Conservation (phyloP, 768 basidiomycete species). For the Pleurotus pulmonarius region DNA sequence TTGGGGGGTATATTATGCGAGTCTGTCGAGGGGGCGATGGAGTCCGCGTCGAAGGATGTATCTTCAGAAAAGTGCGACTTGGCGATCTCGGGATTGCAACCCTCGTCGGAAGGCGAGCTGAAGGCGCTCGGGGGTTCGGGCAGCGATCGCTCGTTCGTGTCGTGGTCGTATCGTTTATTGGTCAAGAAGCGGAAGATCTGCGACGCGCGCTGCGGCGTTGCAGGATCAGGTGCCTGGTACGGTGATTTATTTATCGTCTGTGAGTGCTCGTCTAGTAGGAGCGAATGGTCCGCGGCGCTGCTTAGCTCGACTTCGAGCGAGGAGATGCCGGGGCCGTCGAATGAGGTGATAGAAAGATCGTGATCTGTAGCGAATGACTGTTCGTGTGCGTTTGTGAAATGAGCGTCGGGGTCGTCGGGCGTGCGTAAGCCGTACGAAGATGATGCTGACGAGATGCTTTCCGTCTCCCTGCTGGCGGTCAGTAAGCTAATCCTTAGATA, state of each 20-base stretch:
- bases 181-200: constrained; percentile 74
- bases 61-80: constrained; percentile 14
- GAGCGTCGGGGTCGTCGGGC: constrained; percentile 41
- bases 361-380: constrained; percentile 41
- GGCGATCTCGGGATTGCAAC: constrained; percentile 12
- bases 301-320: constrained; percentile 78
- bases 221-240: constrained; percentile 32
- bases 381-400: constrained; percentile 33
- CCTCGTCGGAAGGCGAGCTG: constrained; percentile 35
- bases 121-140: constrained; percentile 36
- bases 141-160: constrained; percentile 31
- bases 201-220: constrained; percentile 65
- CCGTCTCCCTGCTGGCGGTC: constrained; percentile 37
- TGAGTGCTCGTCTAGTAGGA: constrained; percentile 8
- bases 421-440: constrained; percentile 44
- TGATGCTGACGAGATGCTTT: constrained; percentile 40
- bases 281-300: constrained; percentile 33
- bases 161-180: constrained; percentile 35
- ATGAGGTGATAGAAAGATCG: constrained; percentile 36
- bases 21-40: constrained; percentile 4
- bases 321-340: constrained; percentile 49
- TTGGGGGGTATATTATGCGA: constrained; percentile 5
- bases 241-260: constrained; percentile 17
- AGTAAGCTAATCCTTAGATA: neutral
- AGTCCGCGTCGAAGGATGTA: constrained; percentile 10